Percentiles rank a stretch among this genome's conserved stretches.
Conservation (phyloP, 2,329 filamentous ascomycete genomes). For the Orbilia blumenaviensis region DNA sequence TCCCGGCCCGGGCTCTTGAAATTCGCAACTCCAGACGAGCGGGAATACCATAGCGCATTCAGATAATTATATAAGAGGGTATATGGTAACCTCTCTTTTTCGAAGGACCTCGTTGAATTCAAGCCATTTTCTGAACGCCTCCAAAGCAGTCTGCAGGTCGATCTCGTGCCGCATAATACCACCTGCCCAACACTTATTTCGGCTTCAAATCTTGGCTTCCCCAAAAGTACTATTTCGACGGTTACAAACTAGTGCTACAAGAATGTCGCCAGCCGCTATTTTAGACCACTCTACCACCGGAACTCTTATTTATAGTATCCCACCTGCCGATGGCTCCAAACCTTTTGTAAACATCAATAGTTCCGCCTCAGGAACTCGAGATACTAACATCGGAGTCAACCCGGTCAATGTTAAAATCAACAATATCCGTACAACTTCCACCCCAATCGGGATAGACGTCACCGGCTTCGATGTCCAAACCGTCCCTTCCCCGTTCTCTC, state of each 20-base stretch:
- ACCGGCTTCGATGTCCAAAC: conserved; percentile 77
- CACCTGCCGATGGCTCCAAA: conserved; percentile 68
- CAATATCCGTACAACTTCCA: conserved; percentile 78
- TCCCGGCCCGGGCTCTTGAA: not conserved
- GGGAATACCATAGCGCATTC: not conserved
- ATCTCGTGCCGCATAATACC: not conserved
- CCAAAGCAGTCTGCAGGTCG: not conserved
- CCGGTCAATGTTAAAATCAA: conserved; percentile 69
- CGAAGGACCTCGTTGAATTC: conserved; percentile 16
- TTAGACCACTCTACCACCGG: conserved; percentile 64
- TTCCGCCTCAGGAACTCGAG: conserved; percentile 69
- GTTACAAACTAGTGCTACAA: not conserved
- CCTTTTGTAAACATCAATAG: conserved; percentile 75
- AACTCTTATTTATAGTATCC: conserved; percentile 68
- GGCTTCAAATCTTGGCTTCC: too few relatives aligned
- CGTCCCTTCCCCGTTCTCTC: conserved; percentile 68
- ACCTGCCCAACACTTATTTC: not conserved
- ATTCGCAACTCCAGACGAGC: not conserved
- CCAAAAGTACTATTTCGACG: not conserved
- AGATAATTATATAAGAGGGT: not conserved
- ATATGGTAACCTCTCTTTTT: conserved; percentile 28
- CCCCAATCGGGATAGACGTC: conserved; percentile 72
- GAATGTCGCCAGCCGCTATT: conserved; percentile 67
- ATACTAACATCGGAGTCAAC: conserved; percentile 71
- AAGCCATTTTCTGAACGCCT: not conserved